A percentile compares a stretch with the other conserved stretches of the same genome.
phyloP scores from a whole-genome alignment of 306 rosid species.

The Medicago lupulina region DNA sequence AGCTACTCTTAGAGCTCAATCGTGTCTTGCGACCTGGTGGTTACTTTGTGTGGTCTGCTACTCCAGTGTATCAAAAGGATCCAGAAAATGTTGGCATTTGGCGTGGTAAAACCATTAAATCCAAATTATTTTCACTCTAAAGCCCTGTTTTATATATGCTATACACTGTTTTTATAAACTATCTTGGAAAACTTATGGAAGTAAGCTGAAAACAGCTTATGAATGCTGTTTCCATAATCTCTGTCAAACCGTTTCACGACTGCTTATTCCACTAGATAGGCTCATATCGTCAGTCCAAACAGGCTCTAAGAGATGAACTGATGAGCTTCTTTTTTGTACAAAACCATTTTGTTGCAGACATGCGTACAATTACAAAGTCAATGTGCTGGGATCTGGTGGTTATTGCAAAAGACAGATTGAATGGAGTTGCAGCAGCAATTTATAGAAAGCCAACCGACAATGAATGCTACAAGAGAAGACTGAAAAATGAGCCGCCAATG shows the following conservation, averaged over 20 bases:
- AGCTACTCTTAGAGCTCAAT: slow-evolving; percentile 78
- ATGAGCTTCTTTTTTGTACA: slow-evolving; percentile 27
- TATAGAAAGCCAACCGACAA: slow-evolving; percentile 83
- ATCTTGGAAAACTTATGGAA: neutral
- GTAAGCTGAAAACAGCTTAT: neutral
- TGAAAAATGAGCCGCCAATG: slow-evolving; percentile 67
- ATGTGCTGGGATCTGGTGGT: slow-evolving; percentile 86
- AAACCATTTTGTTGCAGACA: slow-evolving; percentile 57
- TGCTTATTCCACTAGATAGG: neutral
- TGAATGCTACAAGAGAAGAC: slow-evolving; percentile 66
- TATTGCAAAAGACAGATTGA: slow-evolving; percentile 62
- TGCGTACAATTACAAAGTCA: slow-evolving; percentile 71
- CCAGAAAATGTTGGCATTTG: slow-evolving; percentile 76
- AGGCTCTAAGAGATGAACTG: slow-evolving; percentile 9
- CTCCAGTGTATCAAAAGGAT: slow-evolving; percentile 83
- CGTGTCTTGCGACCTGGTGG: slow-evolving; percentile 95
- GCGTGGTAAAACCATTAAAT: slow-evolving; percentile 59
- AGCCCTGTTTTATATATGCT: neutral
- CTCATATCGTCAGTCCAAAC: neutral
- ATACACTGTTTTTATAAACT: no score
- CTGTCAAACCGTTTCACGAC: neutral
- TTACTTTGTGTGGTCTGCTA: slow-evolving; percentile 93
- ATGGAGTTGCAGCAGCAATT: slow-evolving; percentile 80
- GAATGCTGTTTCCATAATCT: neutral
- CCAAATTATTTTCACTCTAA: slow-evolving; percentile 23